Evolutionary conservation across 208 protist genomes (phyloP).

Genomic region (Blechomonas ayalai): DNA sequence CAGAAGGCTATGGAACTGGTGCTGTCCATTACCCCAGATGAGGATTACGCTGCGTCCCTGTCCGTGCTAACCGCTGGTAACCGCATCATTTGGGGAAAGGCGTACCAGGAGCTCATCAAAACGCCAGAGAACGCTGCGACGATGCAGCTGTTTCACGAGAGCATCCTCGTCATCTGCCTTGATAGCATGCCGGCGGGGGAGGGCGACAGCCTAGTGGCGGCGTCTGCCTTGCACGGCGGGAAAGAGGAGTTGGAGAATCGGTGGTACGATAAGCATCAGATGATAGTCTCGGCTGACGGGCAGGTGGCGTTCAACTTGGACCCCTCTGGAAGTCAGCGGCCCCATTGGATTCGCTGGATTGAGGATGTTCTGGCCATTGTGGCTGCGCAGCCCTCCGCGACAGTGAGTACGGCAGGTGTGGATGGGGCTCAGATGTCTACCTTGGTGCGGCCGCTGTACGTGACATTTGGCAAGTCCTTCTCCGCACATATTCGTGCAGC

Average conservation of each 20-base stretch:
- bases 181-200: constrained; percentile 48
- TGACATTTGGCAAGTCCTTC: constrained; percentile 84
- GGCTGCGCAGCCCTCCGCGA: neutral
- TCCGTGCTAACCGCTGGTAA: constrained; percentile 79
- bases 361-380: constrained; percentile 45
- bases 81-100: constrained; percentile 65
- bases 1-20: constrained; percentile 68
- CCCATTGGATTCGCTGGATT: constrained; percentile 82
- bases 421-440: constrained; percentile 17
- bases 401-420: constrained; percentile 12
- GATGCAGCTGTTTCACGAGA: constrained; percentile 60
- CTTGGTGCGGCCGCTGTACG: constrained; percentile 40
- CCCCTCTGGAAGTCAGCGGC: constrained; percentile 58
- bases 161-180: constrained; percentile 72
- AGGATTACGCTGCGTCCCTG: constrained; percentile 72
- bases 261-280: constrained; percentile 92
- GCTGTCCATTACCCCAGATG: constrained; percentile 65
- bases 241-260: constrained; percentile 81
- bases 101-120: constrained; percentile 74
- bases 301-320: constrained; percentile 87
- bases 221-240: constrained; percentile 57
- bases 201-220: constrained; percentile 18
- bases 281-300: constrained; percentile 82
- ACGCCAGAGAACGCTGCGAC: constrained; percentile 63
- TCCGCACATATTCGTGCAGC: constrained; percentile 69